A percentile compares a stretch with the other conserved stretches of the same genome.
Conservation (phyloP, 2,329 filamentous ascomycete genomes). For the Penicillium brasilianum region DNA sequence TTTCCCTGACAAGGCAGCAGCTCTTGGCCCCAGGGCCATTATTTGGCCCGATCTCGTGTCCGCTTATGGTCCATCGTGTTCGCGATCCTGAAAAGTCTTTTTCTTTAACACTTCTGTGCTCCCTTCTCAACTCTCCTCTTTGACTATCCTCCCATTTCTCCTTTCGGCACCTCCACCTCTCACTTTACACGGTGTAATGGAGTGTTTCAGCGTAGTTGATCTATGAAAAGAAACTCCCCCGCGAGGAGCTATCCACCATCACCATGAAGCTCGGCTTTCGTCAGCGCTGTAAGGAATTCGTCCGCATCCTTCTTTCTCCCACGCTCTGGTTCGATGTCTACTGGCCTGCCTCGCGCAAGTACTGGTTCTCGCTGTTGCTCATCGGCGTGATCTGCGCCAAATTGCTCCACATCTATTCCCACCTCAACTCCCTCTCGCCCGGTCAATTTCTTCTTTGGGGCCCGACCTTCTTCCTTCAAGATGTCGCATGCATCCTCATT, state of each 20-base stretch:
- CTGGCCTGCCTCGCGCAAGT: constrained; percentile 27
- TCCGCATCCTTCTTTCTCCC: constrained; percentile 20
- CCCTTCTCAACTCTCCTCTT: neutral
- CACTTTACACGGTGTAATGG: neutral
- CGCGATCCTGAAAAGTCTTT: neutral
- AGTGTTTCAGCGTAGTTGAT: neutral
- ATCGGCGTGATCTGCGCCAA: constrained; percentile 32
- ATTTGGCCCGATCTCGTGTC: neutral
- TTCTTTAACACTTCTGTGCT: neutral
- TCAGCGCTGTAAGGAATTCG: constrained; percentile 10
- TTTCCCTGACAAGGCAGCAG: neutral
- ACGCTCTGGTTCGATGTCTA: constrained; percentile 24
- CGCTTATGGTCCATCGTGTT: neutral
- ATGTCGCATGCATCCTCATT: constrained; percentile 26
- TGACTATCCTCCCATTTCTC: neutral
- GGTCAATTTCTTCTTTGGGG: constrained; percentile 30
- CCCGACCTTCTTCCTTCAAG: constrained; percentile 33
- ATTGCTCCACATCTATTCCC: constrained; percentile 33
- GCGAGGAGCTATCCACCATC: constrained; percentile 3
- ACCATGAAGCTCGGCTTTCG: constrained; percentile 15
- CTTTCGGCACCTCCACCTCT: neutral
- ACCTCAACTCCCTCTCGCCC: constrained; percentile 28
- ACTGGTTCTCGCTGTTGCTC: constrained; percentile 31
- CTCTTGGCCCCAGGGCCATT: neutral
- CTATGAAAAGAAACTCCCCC: neutral